Conservation (phyloP, 2,329 filamentous ascomycete genomes). For the Stagonosporopsis tanaceti region DNA sequence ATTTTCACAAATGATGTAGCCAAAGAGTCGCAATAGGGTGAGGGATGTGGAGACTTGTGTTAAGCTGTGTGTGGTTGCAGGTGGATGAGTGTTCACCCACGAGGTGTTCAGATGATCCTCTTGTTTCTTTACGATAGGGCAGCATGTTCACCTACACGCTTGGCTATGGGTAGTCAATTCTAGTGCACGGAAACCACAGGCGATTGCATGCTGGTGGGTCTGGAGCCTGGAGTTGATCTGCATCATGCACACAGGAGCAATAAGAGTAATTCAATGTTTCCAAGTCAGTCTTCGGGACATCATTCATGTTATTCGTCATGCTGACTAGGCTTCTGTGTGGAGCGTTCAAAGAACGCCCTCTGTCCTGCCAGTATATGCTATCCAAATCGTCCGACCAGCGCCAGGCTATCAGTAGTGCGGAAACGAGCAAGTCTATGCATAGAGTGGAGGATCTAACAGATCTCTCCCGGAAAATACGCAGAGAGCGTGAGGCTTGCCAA, state of each 20-base stretch:
- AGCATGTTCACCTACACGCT: neutral
- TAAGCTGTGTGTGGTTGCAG: neutral
- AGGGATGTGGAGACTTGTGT: neutral
- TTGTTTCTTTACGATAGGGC: neutral
- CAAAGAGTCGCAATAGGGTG: neutral
- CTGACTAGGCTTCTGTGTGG: constrained; percentile 15
- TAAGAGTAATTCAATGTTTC: neutral
- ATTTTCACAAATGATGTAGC: neutral
- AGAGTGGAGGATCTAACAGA: constrained; percentile 6
- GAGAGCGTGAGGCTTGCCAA: neutral
- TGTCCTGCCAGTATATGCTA: constrained; percentile 26
- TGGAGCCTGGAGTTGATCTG: neutral
- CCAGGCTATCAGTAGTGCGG: constrained; percentile 25
- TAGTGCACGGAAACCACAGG: neutral
- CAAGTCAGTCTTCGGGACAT: constrained; percentile 4
- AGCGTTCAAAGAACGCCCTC: constrained; percentile 13
- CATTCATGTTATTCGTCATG: constrained; percentile 31
- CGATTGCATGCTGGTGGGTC: neutral
- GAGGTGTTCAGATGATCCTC: neutral
- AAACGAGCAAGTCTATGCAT: constrained; percentile 25
- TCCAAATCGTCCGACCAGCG: constrained; percentile 31
- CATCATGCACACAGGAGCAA: neutral
- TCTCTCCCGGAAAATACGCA: neutral
- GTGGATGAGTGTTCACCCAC: neutral
- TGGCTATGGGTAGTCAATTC: neutral